phyloP scores from a whole-genome alignment of 352 stramenopile species.

The Thalassiosira livingstoniorum region DNA sequence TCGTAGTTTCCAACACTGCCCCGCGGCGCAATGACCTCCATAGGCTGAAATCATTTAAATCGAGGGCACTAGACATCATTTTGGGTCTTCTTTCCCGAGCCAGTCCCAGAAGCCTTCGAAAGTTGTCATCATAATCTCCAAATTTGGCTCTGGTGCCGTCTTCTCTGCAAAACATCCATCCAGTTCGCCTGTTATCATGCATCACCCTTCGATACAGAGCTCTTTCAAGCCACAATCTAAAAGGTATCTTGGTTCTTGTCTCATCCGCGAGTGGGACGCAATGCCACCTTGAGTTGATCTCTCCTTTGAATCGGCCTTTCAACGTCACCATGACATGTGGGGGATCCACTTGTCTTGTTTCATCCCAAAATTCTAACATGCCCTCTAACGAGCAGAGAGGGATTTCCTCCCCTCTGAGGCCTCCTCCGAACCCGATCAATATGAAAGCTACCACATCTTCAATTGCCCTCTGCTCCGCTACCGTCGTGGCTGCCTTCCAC shows the following conservation, averaged over 20 bases:
- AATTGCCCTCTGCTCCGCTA: slow-evolving; percentile 14
- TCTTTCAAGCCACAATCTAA: slow-evolving; percentile 20
- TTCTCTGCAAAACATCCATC: slow-evolving; percentile 20
- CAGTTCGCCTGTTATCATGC: background rate
- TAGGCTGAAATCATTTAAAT: slow-evolving; percentile 19
- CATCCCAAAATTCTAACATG: slow-evolving; percentile 30
- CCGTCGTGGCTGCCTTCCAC: background rate
- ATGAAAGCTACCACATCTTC: slow-evolving; percentile 24
- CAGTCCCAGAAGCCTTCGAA: background rate
- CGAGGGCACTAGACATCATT: background rate
- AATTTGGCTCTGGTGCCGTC: slow-evolving; percentile 9
- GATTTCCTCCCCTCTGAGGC: slow-evolving; percentile 34
- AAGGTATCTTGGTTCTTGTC: slow-evolving; percentile 2
- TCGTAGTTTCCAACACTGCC: background rate
- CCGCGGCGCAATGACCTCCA: slow-evolving; percentile 24
- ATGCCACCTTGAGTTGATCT: slow-evolving; percentile 32
- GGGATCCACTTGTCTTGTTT: background rate
- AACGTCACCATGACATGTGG: slow-evolving; percentile 35
- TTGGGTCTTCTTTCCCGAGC: background rate
- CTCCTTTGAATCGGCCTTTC: slow-evolving; percentile 34
- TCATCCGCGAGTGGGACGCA: slow-evolving; percentile 24
- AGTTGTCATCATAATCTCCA: slow-evolving; percentile 23
- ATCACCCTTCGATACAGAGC: slow-evolving; percentile 13
- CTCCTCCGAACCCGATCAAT: slow-evolving; percentile 16
- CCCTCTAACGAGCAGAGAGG: slow-evolving; percentile 22